Evolutionary conservation across 495 filamentous ascomycete genomes (phyloP).

Genomic region (Penicillium pancosmium): DNA sequence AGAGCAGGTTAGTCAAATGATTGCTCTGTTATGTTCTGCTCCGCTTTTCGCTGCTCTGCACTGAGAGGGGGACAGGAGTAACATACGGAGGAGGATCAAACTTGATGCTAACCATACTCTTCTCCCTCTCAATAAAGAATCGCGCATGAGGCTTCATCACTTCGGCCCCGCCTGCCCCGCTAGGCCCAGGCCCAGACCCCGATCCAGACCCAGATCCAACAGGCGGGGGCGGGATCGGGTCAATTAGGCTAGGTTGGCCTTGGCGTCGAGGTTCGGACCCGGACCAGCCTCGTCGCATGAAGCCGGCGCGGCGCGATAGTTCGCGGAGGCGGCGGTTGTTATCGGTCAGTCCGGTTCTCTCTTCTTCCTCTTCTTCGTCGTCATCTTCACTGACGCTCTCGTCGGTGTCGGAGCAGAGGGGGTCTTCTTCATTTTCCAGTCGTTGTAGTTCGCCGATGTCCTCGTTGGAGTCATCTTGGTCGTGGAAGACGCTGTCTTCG

Average conservation of each 20-base stretch:
- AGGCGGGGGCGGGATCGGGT: slow-evolving; percentile 25
- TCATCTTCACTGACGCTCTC: slow-evolving; percentile 53
- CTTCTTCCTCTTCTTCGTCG: slow-evolving; percentile 15
- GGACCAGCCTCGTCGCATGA: neutral
- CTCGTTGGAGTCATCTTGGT: slow-evolving; percentile 31
- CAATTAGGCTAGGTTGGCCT: slow-evolving; percentile 31
- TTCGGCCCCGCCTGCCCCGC: slow-evolving; percentile 32
- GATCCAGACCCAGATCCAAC: neutral
- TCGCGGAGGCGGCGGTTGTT: slow-evolving; percentile 31
- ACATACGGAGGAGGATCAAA: slow-evolving; percentile 87
- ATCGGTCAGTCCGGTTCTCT: slow-evolving; percentile 14
- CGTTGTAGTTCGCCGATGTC: slow-evolving; percentile 32
- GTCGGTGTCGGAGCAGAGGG: slow-evolving; percentile 53
- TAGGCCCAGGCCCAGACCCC: too few species aligned
- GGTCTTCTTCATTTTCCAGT: slow-evolving; percentile 34
- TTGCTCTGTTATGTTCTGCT: too few species aligned
- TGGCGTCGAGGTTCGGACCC: slow-evolving; percentile 19
- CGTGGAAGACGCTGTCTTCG: slow-evolving; percentile 34
- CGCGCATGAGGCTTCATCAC: slow-evolving; percentile 70
- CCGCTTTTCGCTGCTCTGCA: neutral
- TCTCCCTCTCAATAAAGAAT: slow-evolving; percentile 78
- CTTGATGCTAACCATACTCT: slow-evolving; percentile 81
- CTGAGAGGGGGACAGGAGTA: neutral
- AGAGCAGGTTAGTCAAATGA: neutral
- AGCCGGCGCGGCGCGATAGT: slow-evolving; percentile 1